These are phyloP conservation scores for Annona cherimola DNA, from an alignment of 164 flowering plant genomes.

Conservation along the genomic window DNA sequence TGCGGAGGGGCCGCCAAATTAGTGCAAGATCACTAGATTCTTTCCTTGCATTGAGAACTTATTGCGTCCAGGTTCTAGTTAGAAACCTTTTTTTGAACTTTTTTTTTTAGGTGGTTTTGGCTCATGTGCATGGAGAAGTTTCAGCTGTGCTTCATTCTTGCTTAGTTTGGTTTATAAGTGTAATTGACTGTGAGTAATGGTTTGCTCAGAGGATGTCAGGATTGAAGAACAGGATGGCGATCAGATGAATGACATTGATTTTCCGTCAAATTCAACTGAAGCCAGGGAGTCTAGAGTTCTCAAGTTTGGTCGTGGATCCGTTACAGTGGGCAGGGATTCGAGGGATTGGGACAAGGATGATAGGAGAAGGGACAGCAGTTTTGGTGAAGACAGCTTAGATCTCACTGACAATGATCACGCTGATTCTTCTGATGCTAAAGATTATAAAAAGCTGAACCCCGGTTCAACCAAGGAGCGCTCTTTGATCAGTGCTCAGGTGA, in stretches of 20 bases:
- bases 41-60: neutral
- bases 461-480: constrained; percentile 11
- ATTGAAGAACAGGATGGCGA: constrained; percentile 42
- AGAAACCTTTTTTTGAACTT: neutral
- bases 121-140: neutral
- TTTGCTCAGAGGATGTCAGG: constrained; percentile 42
- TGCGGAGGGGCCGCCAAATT: neutral
- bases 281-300: constrained; percentile 40
- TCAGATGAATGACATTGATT: constrained; percentile 42
- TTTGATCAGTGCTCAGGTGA: neutral
- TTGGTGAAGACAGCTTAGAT: constrained; percentile 59
- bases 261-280: constrained; percentile 65
- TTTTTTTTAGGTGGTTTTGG: neutral
- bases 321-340: constrained; percentile 69
- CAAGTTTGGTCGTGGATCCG: constrained; percentile 70
- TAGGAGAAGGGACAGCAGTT: constrained; percentile 88
- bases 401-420: constrained; percentile 13
- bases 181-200: constrained; percentile 9
- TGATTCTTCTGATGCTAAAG: constrained; percentile 25
- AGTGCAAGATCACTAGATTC: neutral
- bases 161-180: neutral
- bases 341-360: constrained; percentile 97
- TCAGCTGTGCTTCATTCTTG: neutral
- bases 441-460: constrained; percentile 8
- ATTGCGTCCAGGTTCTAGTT: neutral